Base-by-base conservation (phyloP, 179 eudicot species). In the Pouteria campechiana region DNA sequence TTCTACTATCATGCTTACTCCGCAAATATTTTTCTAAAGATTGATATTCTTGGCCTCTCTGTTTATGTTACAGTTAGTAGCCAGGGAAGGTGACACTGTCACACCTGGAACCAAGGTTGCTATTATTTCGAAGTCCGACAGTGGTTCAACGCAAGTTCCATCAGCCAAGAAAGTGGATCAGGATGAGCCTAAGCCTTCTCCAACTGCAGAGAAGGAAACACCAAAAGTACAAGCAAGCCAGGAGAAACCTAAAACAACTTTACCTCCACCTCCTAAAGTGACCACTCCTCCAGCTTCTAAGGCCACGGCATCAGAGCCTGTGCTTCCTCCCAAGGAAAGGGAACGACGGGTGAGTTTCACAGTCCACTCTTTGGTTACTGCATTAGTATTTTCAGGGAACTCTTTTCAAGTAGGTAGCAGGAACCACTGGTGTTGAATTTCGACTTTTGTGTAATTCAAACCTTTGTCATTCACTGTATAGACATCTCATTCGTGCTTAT, bases 71-170 rank as follows among this genome's bases (percentile, higher is more conserved):
- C 55, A 90, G 96, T 82, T 79, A 57, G 41, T 77, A 41, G 95
- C 96, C 34, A 81, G 81, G 61, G 93, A 86, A 62, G 98, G 98
- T 33, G 98, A 85, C 52, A 86, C 87, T 16, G 98, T 90, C 61
- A 95, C 81, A 61, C 95, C 95, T 31, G 98, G 98, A 24, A 68
- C 74, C 35, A 90, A 79, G 66, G 51, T 90, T 55, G 98, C 98
- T 24, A 53, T 74, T 36, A 90, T 90, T 48, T 81, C 84, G 53
- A 90, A 67, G 57, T 81, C 95, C 6, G 67, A 60, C 52, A 87
- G 81, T 65, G 74, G 74, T 52, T 57, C 36, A 25, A 29, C 46
- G 22, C 50, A 71, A n/a, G 93, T 83, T 64, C 95, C 97, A 63
- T 84, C 97, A 34, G 89, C 80, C 61, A 50, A 74, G 45, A 64